Conservation (phyloP, 768 basidiomycete genomes). For the Leucocoprinus leucothites region DNA sequence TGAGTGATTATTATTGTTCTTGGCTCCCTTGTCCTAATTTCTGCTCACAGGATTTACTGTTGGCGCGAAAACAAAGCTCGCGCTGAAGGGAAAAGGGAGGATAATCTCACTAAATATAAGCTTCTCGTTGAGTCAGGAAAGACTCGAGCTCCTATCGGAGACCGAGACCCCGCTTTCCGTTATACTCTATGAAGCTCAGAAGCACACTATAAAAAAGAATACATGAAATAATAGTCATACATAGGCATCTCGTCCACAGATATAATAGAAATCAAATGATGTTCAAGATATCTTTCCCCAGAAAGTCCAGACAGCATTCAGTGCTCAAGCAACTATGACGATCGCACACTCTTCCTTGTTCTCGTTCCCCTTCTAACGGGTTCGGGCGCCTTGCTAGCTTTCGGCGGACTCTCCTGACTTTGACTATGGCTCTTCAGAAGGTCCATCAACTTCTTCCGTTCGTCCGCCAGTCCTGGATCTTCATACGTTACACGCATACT, state of each 20-base stretch:
- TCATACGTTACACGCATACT: conserved; percentile 63
- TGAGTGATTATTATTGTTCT: neutral
- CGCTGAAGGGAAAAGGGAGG: conserved; percentile 4
- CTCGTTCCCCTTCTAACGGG: conserved; percentile 10
- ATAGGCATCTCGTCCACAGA: conserved; percentile 1
- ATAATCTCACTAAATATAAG: conserved; percentile 1
- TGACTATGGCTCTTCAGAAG: conserved; percentile 39
- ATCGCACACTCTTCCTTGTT: conserved; percentile 20
- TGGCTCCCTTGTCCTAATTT: neutral
- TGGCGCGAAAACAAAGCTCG: conserved; percentile 7
- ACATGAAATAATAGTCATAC: conserved; percentile 2
- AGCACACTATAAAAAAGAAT: neutral
- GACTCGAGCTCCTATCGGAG: conserved; percentile 10
- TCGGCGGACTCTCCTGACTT: conserved; percentile 12
- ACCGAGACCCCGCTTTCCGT: conserved; percentile 7
- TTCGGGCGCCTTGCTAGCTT: conserved; percentile 5
- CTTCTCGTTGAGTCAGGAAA: conserved; percentile 5
- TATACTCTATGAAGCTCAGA: neutral
- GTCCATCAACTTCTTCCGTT: conserved; percentile 54
- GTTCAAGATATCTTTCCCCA: neutral
- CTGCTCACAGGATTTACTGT: conserved; percentile 3
- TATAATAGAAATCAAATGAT: neutral
- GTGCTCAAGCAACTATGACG: conserved; percentile 23
- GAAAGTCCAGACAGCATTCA: neutral
- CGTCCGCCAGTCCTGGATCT: conserved; percentile 61